Percentiles rank a stretch among this genome's conserved stretches.
These are phyloP conservation scores for Boletus subcaerulescens DNA, from an alignment of 768 basidiomycete genomes.

Conservation along the genomic window DNA sequence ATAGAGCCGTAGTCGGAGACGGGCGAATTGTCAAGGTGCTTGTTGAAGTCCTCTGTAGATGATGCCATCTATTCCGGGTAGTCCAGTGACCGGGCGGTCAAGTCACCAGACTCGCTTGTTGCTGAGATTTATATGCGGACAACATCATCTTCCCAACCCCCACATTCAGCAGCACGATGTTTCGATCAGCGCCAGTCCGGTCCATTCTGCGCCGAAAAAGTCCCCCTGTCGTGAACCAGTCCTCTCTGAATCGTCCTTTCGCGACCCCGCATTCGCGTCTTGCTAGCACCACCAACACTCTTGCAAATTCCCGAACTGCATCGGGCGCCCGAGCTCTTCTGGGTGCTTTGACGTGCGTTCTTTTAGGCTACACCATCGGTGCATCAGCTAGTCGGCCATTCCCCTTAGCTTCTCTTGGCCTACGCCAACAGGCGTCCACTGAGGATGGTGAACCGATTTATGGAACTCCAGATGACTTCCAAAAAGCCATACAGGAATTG, in stretches of 20 bases:
- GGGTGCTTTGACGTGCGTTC: conserved; percentile 16
- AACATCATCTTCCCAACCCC: too few species aligned
- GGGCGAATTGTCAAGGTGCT: too few species aligned
- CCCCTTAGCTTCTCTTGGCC: conserved; percentile 4
- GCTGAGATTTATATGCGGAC: too few species aligned
- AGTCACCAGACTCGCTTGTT: too few species aligned
- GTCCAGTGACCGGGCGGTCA: too few species aligned
- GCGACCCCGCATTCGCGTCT: not conserved
- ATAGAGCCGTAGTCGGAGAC: too few species aligned
- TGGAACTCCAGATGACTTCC: conserved; percentile 53
- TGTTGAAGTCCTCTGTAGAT: too few species aligned
- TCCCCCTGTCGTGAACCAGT: not conserved
- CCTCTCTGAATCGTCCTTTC: not conserved
- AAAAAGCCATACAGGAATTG: conserved; percentile 51
- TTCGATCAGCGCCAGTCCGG: conserved; percentile 9
- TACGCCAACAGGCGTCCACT: not conserved
- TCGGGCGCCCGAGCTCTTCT: conserved; percentile 7
- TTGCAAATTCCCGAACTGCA: not conserved
- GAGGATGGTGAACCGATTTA: conserved; percentile 34
- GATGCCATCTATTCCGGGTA: too few species aligned
- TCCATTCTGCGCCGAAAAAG: not conserved
- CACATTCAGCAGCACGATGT: conserved; percentile 1
- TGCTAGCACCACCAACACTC: conserved; percentile 6
- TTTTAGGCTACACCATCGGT: conserved; percentile 25
- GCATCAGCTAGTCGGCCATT: conserved; percentile 4